Evolutionary conservation across 139 green algal species (phyloP).

Genomic region (Picochlorum costavermella): DNA sequence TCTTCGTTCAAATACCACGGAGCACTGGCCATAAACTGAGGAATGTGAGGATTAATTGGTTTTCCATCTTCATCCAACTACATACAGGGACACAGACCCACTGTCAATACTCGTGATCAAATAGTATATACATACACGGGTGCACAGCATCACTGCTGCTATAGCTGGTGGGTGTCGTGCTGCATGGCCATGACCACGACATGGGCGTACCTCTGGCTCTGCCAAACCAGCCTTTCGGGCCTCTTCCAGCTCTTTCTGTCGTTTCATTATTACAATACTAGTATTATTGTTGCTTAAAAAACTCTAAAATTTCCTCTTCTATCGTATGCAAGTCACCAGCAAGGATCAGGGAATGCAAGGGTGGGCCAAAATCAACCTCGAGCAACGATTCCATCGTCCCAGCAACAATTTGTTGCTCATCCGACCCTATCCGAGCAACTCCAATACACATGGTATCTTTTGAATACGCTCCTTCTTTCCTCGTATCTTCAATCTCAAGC

Average conservation of each 20-base stretch:
- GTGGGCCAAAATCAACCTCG: conserved; percentile 77
- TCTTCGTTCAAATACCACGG: conserved; percentile 94
- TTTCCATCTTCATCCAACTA: conserved; percentile 94
- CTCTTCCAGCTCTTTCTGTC: conserved; percentile 83
- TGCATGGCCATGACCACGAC: no score
- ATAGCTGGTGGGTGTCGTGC: no score
- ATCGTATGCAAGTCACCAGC: conserved; percentile 50
- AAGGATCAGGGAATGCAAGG: conserved; percentile 88
- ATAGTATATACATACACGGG: not conserved
- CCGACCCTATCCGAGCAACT: conserved; percentile 70
- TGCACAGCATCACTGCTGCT: no score
- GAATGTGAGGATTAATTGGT: conserved; percentile 99
- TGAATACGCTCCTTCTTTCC: conserved; percentile 52
- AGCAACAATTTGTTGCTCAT: conserved; percentile 57
- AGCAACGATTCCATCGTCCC: conserved; percentile 55
- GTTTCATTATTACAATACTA: not conserved
- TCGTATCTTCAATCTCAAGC: conserved; percentile 73
- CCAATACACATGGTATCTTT: conserved; percentile 64
- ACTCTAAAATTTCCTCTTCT: conserved; percentile 49
- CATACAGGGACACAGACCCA: not conserved
- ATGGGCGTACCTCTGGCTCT: conserved; percentile 52
- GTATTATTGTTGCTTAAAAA: not conserved
- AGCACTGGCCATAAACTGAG: conserved; percentile 93
- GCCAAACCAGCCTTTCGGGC: conserved; percentile 91
- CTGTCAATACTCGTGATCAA: not conserved